Conservation (phyloP, 1,139 yeast species). For the Nakaseomyces uthaithaninus region DNA sequence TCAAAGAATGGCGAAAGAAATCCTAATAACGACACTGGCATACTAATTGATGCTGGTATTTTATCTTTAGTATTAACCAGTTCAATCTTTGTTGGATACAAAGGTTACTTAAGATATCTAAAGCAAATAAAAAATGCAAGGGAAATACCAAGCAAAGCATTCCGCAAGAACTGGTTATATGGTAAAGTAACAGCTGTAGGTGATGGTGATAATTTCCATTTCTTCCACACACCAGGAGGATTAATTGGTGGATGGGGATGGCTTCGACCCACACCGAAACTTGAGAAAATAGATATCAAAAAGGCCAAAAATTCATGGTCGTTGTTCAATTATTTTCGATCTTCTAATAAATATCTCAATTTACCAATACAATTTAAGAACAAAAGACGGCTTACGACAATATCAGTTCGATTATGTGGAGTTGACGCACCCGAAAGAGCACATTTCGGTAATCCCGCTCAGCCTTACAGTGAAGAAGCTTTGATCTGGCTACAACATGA, state of each 20-base stretch:
- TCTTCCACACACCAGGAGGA: constrained; percentile 94
- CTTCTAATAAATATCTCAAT: constrained; percentile 33
- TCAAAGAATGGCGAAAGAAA: neutral
- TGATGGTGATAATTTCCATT: constrained; percentile 91
- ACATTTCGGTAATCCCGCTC: constrained; percentile 92
- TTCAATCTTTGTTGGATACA: constrained; percentile 32
- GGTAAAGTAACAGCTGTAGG: constrained; percentile 91
- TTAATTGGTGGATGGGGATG: constrained; percentile 86
- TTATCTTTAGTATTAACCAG: constrained; percentile 31
- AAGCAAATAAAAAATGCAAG: constrained; percentile 35
- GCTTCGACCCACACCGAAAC: constrained; percentile 49
- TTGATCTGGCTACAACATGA: constrained; percentile 62
- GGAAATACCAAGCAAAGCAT: constrained; percentile 36
- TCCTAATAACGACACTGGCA: too few species aligned
- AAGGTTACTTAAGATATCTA: constrained; percentile 34
- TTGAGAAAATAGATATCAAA: constrained; percentile 6
- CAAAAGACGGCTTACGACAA: constrained; percentile 43
- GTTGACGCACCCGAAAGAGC: constrained; percentile 97
- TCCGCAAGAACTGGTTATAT: constrained; percentile 43
- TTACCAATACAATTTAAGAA: constrained; percentile 38
- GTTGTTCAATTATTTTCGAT: neutral
- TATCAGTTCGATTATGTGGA: constrained; percentile 69
- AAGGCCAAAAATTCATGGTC: constrained; percentile 7
- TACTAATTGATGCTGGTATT: constrained; percentile 19
- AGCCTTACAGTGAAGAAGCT: constrained; percentile 82